Evolutionary conservation across 805 yeast species (phyloP), one percentile per base, ranked within the genome.

Genomic region (Candida nanaspora): DNA sequence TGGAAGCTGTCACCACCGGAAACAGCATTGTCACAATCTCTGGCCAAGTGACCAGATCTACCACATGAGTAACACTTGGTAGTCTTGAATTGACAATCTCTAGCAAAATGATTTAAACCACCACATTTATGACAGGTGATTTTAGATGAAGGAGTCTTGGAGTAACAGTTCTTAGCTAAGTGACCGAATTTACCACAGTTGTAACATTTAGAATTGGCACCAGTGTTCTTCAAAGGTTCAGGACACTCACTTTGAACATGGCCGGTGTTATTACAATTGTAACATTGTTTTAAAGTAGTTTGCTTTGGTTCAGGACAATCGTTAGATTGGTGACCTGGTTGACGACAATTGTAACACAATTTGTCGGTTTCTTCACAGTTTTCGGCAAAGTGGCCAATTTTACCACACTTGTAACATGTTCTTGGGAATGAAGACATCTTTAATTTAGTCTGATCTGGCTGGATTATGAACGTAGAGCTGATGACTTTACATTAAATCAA

Each of bases 11-110:
- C 58, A 47, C 74, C 80, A 46, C 73, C 72, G 38, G 79, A 57
- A 44, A 75, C 72, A 38, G 77, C 65, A 46, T 73, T 64, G 13
- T n/a, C 14, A 68, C 96, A 87, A 50, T 84, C 95, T 65, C 79
- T 85, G 47, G 93, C 80, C 55, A 86, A 79, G 71, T 89, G 97
- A 42, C 96, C 96, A 47, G 76, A 70, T 65, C 81, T 79, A 53
- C 96, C 96, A 68, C 97, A 88, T 47, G 89, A 84, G 75, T 86
- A 89, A 68, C 97, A 88, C 68, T 86, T 86, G 60, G 79, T 74
- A 6, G 23, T 6, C 16, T 20, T 21, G 19, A 62, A 58, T 62
- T 80, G 82, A 68, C 96, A 86, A 65, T 86, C 95, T 69, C 86
- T 82, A 50, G 95, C 95, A 68, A 81, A 82, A 65, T 87, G 95